Evolutionary conservation across 805 yeast species (phyloP), one percentile per base, ranked within the genome.

Genomic region (Scheffersomyces ergatensis): DNA sequence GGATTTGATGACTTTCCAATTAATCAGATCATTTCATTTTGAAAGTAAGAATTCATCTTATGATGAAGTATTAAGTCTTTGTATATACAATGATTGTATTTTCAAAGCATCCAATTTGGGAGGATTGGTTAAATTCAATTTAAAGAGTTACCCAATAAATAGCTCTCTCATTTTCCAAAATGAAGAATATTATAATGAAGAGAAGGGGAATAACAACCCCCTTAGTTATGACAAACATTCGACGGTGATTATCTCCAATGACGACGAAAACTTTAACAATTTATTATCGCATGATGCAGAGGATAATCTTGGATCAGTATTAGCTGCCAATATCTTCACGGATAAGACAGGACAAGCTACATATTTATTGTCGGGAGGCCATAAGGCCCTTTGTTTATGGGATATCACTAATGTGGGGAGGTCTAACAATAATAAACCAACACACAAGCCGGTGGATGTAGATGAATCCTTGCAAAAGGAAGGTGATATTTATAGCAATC

Each of bases 1-100:
- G 89, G 98, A 93, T 52, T 65, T 92, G 36, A 81, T 84, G 36
- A 89, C 98, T 0, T 74, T 75, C 39, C 98, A 92, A 57, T 63
- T 82, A 44, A 72, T 77, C 27, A 61, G 78, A 27, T 66, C 77
- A 0, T 72, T 70, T 47, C 60, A 54, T 24, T 63, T 63, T 38
- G 36, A 46, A 25, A 30, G 38, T 5, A 30, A 38, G 18, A 36
- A 46, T 12, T 36, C 37, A 19, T 18, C 38, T 5, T 48, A 49
- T 42, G 60, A 58, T 37, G 53, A 53, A 36, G 77, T 88, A 2
- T 71, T 82, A 27, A 75, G 92, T 2, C 51, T 88, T 26, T 77
- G 82, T 1, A 72, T 78, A 5, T 67, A 72, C 39, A 69, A 71
- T 14, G 78, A 76, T 44, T 78, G 81, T 49, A 67, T 87, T 2